These are phyloP conservation scores for Backusella australiensis DNA, from an alignment of 192 early-diverging fungal species.

Conservation along the genomic window DNA sequence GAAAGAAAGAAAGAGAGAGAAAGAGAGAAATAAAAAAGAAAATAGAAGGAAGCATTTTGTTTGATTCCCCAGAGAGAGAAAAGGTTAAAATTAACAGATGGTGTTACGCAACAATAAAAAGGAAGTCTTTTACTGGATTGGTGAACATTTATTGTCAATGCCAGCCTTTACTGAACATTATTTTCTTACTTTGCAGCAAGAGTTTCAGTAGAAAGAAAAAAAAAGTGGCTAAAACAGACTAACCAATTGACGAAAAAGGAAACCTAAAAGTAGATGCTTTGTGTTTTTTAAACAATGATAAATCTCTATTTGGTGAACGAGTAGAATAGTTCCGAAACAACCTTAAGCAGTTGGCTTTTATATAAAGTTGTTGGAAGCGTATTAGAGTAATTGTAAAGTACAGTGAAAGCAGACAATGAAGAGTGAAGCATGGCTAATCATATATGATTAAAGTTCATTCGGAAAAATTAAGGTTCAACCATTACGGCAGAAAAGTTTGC, in stretches of 20 bases:
- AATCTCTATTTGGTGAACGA: background rate
- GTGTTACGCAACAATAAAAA: background rate
- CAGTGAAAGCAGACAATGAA: background rate
- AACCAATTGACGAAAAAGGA: conserved; percentile 22
- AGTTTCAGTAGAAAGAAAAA: conserved; percentile 16
- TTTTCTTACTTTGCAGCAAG: conserved; percentile 1
- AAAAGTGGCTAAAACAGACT: conserved; percentile 12
- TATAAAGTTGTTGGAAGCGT: background rate
- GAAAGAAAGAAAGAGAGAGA: background rate
- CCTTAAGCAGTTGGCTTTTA: background rate
- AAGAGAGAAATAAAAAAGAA: background rate
- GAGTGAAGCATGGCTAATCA: background rate
- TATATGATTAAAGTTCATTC: conserved; percentile 5
- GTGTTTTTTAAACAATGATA: background rate
- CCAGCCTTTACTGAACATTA: background rate
- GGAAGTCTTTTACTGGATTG: conserved; percentile 16
- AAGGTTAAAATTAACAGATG: background rate
- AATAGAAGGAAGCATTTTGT: background rate
- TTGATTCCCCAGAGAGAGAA: background rate
- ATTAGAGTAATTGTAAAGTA: background rate
- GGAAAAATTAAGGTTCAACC: conserved; percentile 11
- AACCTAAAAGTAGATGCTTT: background rate
- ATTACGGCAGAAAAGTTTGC: background rate
- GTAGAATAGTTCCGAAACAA: conserved; percentile 4
- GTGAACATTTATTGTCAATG: conserved; percentile 19